Conservation (phyloP, 2,329 filamentous ascomycete genomes). For the Cladorrhinum sp. region DNA sequence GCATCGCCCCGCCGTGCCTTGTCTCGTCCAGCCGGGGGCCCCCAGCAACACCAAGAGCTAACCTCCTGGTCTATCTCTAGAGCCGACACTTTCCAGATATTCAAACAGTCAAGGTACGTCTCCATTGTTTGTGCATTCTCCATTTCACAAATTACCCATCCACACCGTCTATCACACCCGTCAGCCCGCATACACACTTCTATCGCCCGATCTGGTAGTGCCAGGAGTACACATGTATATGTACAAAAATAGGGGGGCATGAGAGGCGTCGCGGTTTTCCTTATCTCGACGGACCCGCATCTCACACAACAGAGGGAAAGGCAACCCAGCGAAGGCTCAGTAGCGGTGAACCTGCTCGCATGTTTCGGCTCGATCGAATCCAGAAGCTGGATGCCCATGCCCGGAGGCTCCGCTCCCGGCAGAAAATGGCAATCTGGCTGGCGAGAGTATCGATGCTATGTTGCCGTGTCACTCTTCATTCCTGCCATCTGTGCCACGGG, state of each 20-base stretch:
- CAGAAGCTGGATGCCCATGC: constrained; percentile 12
- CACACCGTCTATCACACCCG: not conserved
- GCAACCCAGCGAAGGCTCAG: constrained; percentile 15
- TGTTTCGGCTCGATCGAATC: constrained; percentile 4
- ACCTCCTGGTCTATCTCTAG: not conserved
- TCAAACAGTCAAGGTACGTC: not conserved
- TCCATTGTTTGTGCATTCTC: not conserved
- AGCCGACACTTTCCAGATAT: not conserved
- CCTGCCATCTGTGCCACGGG: constrained; percentile 23
- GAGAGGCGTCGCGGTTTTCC: not conserved
- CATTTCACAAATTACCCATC: not conserved
- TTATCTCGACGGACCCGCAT: constrained; percentile 9
- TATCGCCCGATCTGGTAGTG: constrained; percentile 2
- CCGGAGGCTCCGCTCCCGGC: constrained; percentile 21
- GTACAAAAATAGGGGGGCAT: not conserved
- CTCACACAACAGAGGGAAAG: constrained; percentile 1
- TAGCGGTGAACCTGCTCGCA: constrained; percentile 25
- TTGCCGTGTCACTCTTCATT: constrained; percentile 24
- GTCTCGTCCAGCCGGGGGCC: constrained; percentile 1
- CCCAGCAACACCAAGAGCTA: not conserved
- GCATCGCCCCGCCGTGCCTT: constrained; percentile 9
- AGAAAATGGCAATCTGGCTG: constrained; percentile 19
- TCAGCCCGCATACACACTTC: not conserved
- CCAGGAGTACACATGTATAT: constrained; percentile 5
- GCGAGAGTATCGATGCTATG: constrained; percentile 12